Evolutionary conservation across 129 eudicot genomes (phyloP), one percentile per base, ranked within the genome.

Genomic region (Smallanthus sonchifolius): DNA sequence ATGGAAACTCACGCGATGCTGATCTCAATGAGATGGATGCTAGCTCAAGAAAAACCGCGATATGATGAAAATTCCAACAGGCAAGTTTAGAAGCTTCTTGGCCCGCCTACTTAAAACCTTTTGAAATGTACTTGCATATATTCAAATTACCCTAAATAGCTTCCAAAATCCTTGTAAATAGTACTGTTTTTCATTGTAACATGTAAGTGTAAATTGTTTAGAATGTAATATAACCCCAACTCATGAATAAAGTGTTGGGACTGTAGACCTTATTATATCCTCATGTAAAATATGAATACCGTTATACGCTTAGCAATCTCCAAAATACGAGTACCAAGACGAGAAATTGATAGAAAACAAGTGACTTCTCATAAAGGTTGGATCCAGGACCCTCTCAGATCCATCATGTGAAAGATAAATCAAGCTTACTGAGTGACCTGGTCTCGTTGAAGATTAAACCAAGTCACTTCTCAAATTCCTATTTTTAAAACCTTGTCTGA

Each of bases 41-140:
- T 24, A 67, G 56, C 66, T 51, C 10, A 10, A 49, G 10, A 34
- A 14, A 65, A 14, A 39, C 20, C n/a, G 6, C 14, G 40, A 16
- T 24, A 11, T 19, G 8, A 44, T 2, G 34, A 69, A 68, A 54
- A 13, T 32, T 24, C 39, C 49, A 34, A 13, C 35, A 65, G 13
- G 17, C 73, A 75, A 75, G 36, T 51, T 39, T 65, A 20, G 44
- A 65, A 49, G 69, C 69, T 67, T 68, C 38, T 40, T 2, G 62
- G 9, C 24, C 32, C 20, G 7, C 30, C 43, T 57, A 42, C 19
- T 45, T 14, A 4, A 40, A 52, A 7, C 32, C 49, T 10, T n/a
- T 49, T 9, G 30, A 24, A 24, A 24, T 24, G 63, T 55, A 11
- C 40, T 14, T 55, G 14, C n/a, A 0, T 56, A 20, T 56, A 28